These are phyloP conservation scores for Conticribra weissflogii DNA, from an alignment of 108 stramenopile genomes.

Conservation along the genomic window DNA sequence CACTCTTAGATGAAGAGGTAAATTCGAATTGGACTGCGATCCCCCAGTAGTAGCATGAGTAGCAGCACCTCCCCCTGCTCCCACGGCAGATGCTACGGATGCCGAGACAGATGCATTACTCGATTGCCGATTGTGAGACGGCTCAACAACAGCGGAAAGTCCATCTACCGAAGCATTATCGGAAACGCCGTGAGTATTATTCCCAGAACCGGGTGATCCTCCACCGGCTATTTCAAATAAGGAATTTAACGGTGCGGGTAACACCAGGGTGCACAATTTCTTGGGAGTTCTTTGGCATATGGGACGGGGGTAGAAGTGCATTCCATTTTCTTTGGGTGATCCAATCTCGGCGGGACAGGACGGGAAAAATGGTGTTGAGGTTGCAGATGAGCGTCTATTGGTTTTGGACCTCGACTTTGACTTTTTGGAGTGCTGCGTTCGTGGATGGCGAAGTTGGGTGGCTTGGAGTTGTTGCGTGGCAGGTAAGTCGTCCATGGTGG, in stretches of 20 bases:
- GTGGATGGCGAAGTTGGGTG: no score
- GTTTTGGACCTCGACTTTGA: background rate
- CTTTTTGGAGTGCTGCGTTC: background rate
- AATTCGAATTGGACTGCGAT: background rate
- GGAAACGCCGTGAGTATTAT: background rate
- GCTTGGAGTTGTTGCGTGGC: no score
- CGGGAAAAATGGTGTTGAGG: conserved; percentile 27
- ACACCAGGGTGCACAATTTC: conserved; percentile 28
- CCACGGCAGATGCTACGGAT: conserved; percentile 22
- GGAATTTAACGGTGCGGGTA: conserved; percentile 33
- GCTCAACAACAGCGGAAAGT: conserved; percentile 5
- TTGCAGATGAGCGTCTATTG: no score
- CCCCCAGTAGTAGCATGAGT: background rate
- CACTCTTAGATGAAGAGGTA: conserved; percentile 31
- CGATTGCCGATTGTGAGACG: conserved; percentile 10
- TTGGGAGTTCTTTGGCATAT: conserved; percentile 36
- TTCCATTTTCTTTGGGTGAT: conserved; percentile 10
- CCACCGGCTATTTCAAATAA: conserved; percentile 10
- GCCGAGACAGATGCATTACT: conserved; percentile 34
- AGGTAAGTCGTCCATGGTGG: no score
- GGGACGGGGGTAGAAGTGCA: conserved; percentile 5
- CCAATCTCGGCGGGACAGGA: conserved; percentile 19
- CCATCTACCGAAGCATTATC: conserved; percentile 14
- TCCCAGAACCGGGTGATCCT: background rate
- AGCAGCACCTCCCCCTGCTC: conserved; percentile 16